Percentiles rank a stretch among this genome's conserved stretches.
Evolutionary conservation across 2,329 filamentous ascomycete genomes (phyloP).

Genomic region (Phialophora tarda): DNA sequence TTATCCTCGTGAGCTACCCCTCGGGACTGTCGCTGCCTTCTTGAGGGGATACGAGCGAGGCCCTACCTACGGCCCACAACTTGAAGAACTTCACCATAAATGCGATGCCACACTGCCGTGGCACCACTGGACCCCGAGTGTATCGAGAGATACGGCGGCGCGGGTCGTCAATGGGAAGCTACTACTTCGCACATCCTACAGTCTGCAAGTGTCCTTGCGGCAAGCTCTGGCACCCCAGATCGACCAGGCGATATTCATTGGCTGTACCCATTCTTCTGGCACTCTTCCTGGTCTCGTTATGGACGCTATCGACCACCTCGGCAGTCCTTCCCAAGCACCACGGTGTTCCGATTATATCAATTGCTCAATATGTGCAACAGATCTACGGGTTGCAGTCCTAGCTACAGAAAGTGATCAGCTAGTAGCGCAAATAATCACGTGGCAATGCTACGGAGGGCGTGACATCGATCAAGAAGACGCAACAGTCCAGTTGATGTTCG

Average conservation of each 20-base stretch:
- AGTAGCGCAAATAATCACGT: constrained; percentile 9
- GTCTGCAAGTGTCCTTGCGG: constrained; percentile 13
- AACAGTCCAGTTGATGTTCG: constrained; percentile 10
- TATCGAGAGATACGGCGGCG: constrained; percentile 15
- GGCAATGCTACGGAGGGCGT: constrained; percentile 25
- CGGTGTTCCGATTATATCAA: constrained; percentile 20
- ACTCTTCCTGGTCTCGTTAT: constrained; percentile 19
- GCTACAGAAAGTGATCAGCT: constrained; percentile 2
- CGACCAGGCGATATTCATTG: constrained; percentile 10
- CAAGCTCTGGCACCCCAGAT: constrained; percentile 1
- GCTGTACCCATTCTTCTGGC: constrained; percentile 6
- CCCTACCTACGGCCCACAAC: constrained; percentile 24
- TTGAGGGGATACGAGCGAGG: constrained; percentile 24
- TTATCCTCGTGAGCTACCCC: not conserved
- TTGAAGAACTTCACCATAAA: constrained; percentile 16
- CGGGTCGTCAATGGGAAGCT: constrained; percentile 18
- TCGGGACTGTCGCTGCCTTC: constrained; percentile 13
- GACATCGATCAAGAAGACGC: constrained; percentile 12
- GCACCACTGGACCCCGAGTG: not conserved
- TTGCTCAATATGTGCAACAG: constrained; percentile 19
- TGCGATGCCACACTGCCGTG: not conserved
- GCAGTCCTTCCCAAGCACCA: not conserved
- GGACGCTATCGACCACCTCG: constrained; percentile 18
- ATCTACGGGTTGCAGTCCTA: constrained; percentile 13
- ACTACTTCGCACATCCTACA: constrained; percentile 13